Evolutionary conservation across 1,139 yeast species (phyloP).

Genomic region (Geotrichum restrictum): DNA sequence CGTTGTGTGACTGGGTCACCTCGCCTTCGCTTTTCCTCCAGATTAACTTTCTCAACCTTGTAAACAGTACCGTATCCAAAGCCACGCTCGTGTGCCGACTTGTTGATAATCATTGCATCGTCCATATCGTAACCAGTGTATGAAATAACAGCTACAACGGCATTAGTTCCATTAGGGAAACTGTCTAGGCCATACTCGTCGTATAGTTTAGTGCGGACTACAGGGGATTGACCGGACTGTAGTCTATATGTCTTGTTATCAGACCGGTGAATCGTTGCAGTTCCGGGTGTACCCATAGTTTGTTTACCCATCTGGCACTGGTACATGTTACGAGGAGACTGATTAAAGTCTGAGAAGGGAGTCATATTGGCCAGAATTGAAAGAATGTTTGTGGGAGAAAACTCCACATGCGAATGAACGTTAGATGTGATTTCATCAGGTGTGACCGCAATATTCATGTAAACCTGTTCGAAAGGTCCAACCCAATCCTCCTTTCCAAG

Average conservation of each 20-base stretch:
- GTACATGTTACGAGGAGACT: constrained; percentile 98
- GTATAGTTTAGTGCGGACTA: constrained; percentile 87
- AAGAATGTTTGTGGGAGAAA: constrained; percentile 86
- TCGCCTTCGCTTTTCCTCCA: constrained; percentile 70
- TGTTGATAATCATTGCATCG: constrained; percentile 98
- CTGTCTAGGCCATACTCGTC: constrained; percentile 98
- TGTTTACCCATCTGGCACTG: constrained; percentile 99
- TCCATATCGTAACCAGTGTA: constrained; percentile 99
- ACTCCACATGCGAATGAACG: constrained; percentile 89
- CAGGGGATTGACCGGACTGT: constrained; percentile 96
- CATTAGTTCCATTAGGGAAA: constrained; percentile 97
- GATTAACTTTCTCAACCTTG: constrained; percentile 87
- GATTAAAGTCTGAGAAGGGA: constrained; percentile 96
- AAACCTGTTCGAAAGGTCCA: constrained; percentile 97
- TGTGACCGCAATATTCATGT: constrained; percentile 92
- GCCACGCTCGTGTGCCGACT: constrained; percentile 96
- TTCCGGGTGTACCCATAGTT: constrained; percentile 99
- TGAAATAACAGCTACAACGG: constrained; percentile 97
- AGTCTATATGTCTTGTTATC: constrained; percentile 91
- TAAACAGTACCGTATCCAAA: constrained; percentile 96
- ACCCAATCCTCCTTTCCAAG: constrained; percentile 76
- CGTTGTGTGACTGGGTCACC: constrained; percentile 95
- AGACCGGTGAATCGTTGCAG: constrained; percentile 84
- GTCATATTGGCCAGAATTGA: constrained; percentile 94
- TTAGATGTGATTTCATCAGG: constrained; percentile 84